These are phyloP conservation scores for Arthrobotrys conoides DNA, from an alignment of 2,329 filamentous ascomycete genomes.

Conservation along the genomic window DNA sequence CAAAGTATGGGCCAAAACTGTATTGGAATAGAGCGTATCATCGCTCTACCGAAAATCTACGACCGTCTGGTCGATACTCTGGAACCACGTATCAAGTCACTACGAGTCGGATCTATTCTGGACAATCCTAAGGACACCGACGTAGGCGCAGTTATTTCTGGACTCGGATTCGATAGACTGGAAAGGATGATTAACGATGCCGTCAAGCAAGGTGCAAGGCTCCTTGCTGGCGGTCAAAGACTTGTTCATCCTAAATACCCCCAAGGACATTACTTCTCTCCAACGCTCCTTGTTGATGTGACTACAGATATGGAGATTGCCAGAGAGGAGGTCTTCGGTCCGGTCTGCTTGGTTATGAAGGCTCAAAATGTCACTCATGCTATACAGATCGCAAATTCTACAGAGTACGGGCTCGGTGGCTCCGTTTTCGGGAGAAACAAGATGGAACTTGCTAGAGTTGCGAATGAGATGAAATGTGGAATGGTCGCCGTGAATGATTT, in stretches of 20 bases:
- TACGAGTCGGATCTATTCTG: conserved; percentile 82
- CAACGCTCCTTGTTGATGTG: conserved; percentile 92
- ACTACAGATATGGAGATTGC: conserved; percentile 88
- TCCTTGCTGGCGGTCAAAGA: conserved; percentile 83
- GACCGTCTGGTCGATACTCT: conserved; percentile 79
- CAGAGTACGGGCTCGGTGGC: conserved; percentile 86
- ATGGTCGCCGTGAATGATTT: conserved; percentile 99
- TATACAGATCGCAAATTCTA: conserved; percentile 84
- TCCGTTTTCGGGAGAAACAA: conserved; percentile 85
- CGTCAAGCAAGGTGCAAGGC: conserved; percentile 81
- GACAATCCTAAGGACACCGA: conserved; percentile 75
- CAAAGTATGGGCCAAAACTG: conserved; percentile 98
- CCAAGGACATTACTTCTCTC: conserved; percentile 89
- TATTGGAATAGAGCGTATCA: conserved; percentile 94
- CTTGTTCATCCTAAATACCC: conserved; percentile 80
- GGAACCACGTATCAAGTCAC: conserved; percentile 78
- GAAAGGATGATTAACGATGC: conserved; percentile 84
- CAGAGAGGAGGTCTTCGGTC: conserved; percentile 91
- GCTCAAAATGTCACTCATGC: conserved; percentile 77
- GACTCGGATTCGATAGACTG: conserved; percentile 79
- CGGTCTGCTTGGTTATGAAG: conserved; percentile 87
- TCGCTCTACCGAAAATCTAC: conserved; percentile 84
- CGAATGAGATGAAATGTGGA: conserved; percentile 80
- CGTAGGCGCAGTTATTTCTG: conserved; percentile 90
- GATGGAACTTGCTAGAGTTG: conserved; percentile 75